These are phyloP conservation scores for Neopestalotiopsis clavispora DNA, from an alignment of 2,329 filamentous ascomycete genomes.

Conservation along the genomic window DNA sequence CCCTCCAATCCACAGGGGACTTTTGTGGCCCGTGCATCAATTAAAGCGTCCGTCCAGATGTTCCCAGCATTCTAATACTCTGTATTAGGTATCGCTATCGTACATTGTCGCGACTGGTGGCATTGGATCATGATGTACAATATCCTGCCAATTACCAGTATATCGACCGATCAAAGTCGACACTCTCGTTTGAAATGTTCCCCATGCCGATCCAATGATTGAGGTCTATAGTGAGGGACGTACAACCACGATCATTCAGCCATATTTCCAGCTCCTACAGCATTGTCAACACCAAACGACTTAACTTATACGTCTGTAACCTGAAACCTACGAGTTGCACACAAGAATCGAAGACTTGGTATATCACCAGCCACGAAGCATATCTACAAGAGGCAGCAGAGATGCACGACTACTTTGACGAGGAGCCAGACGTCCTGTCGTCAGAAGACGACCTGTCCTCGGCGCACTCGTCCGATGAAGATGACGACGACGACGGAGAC, in stretches of 20 bases:
- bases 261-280: no score
- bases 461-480: slow-evolving; percentile 31
- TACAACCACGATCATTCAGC: no score
- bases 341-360: not conserved
- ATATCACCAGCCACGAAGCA: not conserved
- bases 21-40: slow-evolving; percentile 4
- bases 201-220: no score
- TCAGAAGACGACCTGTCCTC: slow-evolving; percentile 10
- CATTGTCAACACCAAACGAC: no score
- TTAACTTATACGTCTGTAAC: no score
- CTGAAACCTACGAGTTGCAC: no score
- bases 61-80: no score
- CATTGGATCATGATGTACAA: not conserved
- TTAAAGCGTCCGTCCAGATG: not conserved
- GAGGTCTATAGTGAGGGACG: no score
- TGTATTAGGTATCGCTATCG: not conserved
- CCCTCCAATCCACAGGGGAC: not conserved
- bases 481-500: slow-evolving; percentile 31
- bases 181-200: not conserved
- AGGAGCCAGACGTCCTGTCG: slow-evolving; percentile 16
- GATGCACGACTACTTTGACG: slow-evolving; percentile 21
- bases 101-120: not conserved
- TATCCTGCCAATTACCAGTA: not conserved
- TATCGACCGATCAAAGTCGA: not conserved
- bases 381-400: not conserved